These are phyloP conservation scores for Penicillium sp. DNA, from an alignment of 2,329 filamentous ascomycete genomes.

Conservation along the genomic window DNA sequence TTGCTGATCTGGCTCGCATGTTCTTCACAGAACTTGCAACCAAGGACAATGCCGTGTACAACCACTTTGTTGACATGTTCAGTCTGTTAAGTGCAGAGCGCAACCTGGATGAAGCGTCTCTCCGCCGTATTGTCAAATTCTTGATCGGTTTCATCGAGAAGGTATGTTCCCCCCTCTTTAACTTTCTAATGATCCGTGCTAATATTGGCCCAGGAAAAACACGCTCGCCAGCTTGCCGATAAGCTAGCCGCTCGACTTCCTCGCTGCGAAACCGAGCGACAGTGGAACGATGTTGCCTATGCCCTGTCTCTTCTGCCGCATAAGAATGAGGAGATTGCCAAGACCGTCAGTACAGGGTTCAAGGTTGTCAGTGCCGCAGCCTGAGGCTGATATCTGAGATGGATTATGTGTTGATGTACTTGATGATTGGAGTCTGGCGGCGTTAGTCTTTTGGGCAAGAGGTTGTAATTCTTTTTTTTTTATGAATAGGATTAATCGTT, in stretches of 20 bases:
- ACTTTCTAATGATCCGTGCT: not conserved
- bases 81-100: slow-evolving; percentile 82
- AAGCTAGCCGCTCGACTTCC: slow-evolving; percentile 85
- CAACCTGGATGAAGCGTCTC: slow-evolving; percentile 77
- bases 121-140: slow-evolving; percentile 87
- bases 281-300: slow-evolving; percentile 97
- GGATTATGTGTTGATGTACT: slow-evolving; percentile 16
- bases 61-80: slow-evolving; percentile 99
- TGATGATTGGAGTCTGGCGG: slow-evolving; percentile 14
- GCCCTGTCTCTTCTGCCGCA: slow-evolving; percentile 86
- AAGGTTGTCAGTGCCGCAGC: slow-evolving; percentile 66
- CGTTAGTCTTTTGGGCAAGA: slow-evolving; percentile 1
- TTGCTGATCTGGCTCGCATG: slow-evolving; percentile 91
- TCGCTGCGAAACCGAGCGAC: slow-evolving; percentile 85
- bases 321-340: slow-evolving; percentile 50
- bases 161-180: slow-evolving; percentile 54
- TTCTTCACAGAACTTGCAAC: slow-evolving; percentile 97
- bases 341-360: slow-evolving; percentile 46
- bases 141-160: slow-evolving; percentile 96
- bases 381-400: slow-evolving; percentile 50
- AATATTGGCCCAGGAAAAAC: slow-evolving; percentile 71
- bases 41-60: slow-evolving; percentile 98
- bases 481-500: slow-evolving; percentile 6
- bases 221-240: slow-evolving; percentile 88
- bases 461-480: slow-evolving; percentile 5